Evolutionary conservation across 805 yeast species (phyloP), one percentile per base, ranked within the genome.

Genomic region (Saccharomycopsis oosterbeekiorum): DNA sequence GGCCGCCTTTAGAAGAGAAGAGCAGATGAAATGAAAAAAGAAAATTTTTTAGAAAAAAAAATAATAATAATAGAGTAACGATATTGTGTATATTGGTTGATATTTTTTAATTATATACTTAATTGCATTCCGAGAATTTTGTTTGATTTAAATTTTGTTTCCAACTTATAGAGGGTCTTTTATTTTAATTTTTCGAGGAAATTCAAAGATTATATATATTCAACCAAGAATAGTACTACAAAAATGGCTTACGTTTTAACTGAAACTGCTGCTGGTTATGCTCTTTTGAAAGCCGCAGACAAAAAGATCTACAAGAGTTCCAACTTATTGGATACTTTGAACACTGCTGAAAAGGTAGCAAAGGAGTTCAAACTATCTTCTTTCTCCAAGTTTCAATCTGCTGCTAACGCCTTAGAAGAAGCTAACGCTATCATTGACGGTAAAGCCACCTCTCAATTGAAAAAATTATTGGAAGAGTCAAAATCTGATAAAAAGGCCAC

Each of bases 181-280:
- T 29, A 29, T 29, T 4, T 29, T 29, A 29, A 29, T 29, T 29
- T 6, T 29, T 29, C 34, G 34, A 29, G 34, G 34, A 29, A 29
- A 29, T 29, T 29, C 34, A 29, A 29, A 29, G 34, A 29, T 29
- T 29, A 29, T 29, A 29, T 29, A 29, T 29, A 29, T 29, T 29
- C 34, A 29, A 29, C 34, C 34, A 29, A 29, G 34, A 37, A 37
- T 14, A 37, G 15, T 47, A 47, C n/a, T 47, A 21, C 26, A 24
- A 47, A 19, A 47, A 88, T 88, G 96, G 87, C 94, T 66, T 88
- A 80, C 82, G 91, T 93, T 72, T 84, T 93, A 74, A 88, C 98
- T 64, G 99, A 94, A 80, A 94, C 99, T 67, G 89, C 99, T 66
- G 99, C 99, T 59, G 99, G 99, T 73, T 94, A 94, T 75, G 99